Evolutionary conservation across 768 basidiomycete species (phyloP), one percentile per base, ranked within the genome.

Genomic region (Floccularia luteovirens): DNA sequence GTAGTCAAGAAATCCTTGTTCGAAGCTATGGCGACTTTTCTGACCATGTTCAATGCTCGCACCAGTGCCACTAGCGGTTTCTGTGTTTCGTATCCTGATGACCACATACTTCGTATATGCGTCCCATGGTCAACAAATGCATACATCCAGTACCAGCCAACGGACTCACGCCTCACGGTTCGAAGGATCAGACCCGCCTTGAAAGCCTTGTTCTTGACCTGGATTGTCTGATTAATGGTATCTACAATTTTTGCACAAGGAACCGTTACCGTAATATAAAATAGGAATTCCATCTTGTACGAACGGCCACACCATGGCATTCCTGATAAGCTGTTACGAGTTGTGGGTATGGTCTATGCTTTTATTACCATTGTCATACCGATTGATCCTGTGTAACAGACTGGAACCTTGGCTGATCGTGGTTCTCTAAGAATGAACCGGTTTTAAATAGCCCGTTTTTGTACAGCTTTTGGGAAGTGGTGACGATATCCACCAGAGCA

Each of bases 391-490:
- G 71, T 61, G 48, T 74, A 57, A 28, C 69, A 64, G 39, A 75
- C 40, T 66, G 74, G 72, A 48, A 80, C 38, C 82, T 70, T 5
- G 78, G 72, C 27, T 79, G 52, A 48, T 84, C 80, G 46, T 82
- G 80, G 50, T 83, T 82, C 61, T 83, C 82, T 5, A 84, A 55
- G 64, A 84, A 83, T 38, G 77, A 77, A 4, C 82, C 82, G n/a
- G 55, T 48, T 11, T 74, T 62, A 32, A 54, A 56, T 3, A 50
- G 31, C 3, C 55, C 53, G 30, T 56, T 64, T 48, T 70, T 59
- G 55, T 70, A 73, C 36, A 61, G 54, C 36, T 57, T 44, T 52
- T 79, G 69, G 8, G 70, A 59, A 39, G 66, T 61, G 24, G 43
- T 42, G 22, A 52, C 47, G n/a, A 48, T 24, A 22, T 51, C 44